Evolutionary conservation across 208 protist species (phyloP), one percentile per base, ranked within the genome.

Genomic region (Crithidia bombi): DNA sequence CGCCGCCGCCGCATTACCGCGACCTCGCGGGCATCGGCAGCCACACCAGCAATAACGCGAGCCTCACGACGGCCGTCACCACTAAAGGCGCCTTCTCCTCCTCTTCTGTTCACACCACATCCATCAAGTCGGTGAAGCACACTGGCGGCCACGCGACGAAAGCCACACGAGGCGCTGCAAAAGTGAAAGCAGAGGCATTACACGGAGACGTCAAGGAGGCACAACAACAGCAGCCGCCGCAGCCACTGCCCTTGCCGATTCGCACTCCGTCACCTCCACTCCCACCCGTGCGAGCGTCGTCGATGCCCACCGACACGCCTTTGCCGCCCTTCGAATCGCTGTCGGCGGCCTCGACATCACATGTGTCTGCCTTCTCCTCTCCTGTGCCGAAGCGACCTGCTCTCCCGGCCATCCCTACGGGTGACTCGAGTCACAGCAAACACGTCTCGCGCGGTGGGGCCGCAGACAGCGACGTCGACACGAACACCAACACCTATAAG

Each of bases 1-100:
- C 43, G 30, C 58, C 35, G 58, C 58, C 41, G 43, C 32, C 41
- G 26, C 43, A 55, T n/a, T n/a, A n/a, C 33, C 61, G 61, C 43
- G 35, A 23, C 35, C 21, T 25, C 33, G 33, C 23, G 46, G 56
- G 35, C 21, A n/a, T 56, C 26, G 33, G 61, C 61, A 56, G 33
- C 33, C 39, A 23, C 61, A n/a, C n/a, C n/a, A 56, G 61, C 61
- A 66, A 23, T 47, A 65, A 47, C 55, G 33, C 50, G 50, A 56
- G 50, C 38, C 28, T 56, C 12, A 38, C 21, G 35, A 38, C 50
- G 28, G 38, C 50, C 3, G 50, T 5, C 19, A 39, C 54, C n/a
- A 43, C 25, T 1, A 57, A 35, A 30, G 9, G 17, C 15, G 7
- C 3, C 5, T 21, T 14, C 28, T 57, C 51, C 5, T 23, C 46